Evolutionary conservation across 805 yeast genomes (phyloP), one percentile per base, ranked within the genome.

Genomic region (Priceomyces medius): DNA sequence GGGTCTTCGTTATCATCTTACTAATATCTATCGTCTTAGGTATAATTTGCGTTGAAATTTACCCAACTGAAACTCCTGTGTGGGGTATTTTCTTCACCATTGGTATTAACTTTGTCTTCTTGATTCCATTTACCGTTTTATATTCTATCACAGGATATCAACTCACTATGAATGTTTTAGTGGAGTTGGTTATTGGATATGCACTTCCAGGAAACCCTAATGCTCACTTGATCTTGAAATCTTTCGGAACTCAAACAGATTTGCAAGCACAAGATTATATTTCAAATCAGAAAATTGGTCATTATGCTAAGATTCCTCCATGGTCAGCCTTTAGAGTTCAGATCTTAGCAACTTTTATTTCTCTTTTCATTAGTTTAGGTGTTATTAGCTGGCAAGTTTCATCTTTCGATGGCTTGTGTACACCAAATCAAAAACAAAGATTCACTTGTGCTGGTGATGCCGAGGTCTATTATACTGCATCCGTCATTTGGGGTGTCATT

Each of bases 401-500:
- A 21, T 57, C 18, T 66, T 64, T 48, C 47, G 33, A 51, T 9
- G 61, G 49, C 35, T 57, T 54, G 40, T 82, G 88, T 56, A 46
- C 56, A 1, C 43, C 64, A 8, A 40, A 54, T 19, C 81, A 78
- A 46, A 45, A 51, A 3, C 66, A 71, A 38, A 66, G 65, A 37
- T 79, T 79, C 55, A 68, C 74, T 7, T 61, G 66, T 44, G 64
- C 66, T 23, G 39, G 41, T 20, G 49, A 63, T 6, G 52, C 43
- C 12, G 50, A 54, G 1, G 73, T 64, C 23, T 78, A 75, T 54
- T 80, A 65, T 60, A 67, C 73, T 27, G 77, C 86, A 2, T 74
- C 84, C 0, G 69, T 82, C 17, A 58, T 79, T 37, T 83, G 87
- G 87, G 88, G 86, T 40, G 73, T 61, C 55, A 72, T 83, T 49